Percentiles rank a stretch among this genome's conserved stretches.
phyloP scores from a whole-genome alignment of 2,329 filamentous ascomycete genomes.

The Meredithiella fracta region DNA sequence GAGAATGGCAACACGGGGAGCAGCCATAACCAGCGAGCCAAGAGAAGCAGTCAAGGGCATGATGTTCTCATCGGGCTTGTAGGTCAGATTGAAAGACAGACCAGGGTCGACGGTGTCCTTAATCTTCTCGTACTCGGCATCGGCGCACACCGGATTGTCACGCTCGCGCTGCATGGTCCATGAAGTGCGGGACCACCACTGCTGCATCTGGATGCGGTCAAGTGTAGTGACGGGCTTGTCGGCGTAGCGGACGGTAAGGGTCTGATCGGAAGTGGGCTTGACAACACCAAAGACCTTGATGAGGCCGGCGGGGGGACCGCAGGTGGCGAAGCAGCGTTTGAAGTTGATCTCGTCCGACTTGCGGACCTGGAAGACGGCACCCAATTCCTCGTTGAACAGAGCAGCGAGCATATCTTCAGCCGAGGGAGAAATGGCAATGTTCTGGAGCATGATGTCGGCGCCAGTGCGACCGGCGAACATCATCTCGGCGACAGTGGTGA shows the following conservation, averaged over 20 bases:
- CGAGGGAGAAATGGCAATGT: slow-evolving; percentile 44
- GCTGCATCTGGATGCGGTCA: slow-evolving; percentile 57
- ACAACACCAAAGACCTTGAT: slow-evolving; percentile 75
- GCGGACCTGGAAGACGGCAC: slow-evolving; percentile 87
- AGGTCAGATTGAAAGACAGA: slow-evolving; percentile 68
- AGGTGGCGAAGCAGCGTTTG: slow-evolving; percentile 78
- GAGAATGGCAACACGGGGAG: slow-evolving; percentile 68
- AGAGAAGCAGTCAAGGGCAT: slow-evolving; percentile 43
- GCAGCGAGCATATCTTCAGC: slow-evolving; percentile 52
- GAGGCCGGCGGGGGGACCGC: slow-evolving; percentile 63
- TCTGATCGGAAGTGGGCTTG: slow-evolving; percentile 51
- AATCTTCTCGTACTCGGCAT: slow-evolving; percentile 64
- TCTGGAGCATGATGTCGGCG: slow-evolving; percentile 69
- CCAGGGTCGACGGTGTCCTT: slow-evolving; percentile 63
- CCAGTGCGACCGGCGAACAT: slow-evolving; percentile 93
- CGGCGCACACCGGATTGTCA: slow-evolving; percentile 75
- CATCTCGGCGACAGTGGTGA: slow-evolving; percentile 89
- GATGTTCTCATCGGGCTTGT: slow-evolving; percentile 60
- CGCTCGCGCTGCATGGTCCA: slow-evolving; percentile 80
- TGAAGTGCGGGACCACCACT: slow-evolving; percentile 77
- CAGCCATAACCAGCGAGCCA: slow-evolving; percentile 35
- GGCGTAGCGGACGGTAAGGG: slow-evolving; percentile 58
- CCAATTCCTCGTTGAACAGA: slow-evolving; percentile 91
- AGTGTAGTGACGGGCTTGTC: slow-evolving; percentile 52
- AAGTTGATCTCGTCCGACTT: slow-evolving; percentile 73